phyloP scores from a whole-genome alignment of 331 rosid species.

The Quercus lobata region DNA sequence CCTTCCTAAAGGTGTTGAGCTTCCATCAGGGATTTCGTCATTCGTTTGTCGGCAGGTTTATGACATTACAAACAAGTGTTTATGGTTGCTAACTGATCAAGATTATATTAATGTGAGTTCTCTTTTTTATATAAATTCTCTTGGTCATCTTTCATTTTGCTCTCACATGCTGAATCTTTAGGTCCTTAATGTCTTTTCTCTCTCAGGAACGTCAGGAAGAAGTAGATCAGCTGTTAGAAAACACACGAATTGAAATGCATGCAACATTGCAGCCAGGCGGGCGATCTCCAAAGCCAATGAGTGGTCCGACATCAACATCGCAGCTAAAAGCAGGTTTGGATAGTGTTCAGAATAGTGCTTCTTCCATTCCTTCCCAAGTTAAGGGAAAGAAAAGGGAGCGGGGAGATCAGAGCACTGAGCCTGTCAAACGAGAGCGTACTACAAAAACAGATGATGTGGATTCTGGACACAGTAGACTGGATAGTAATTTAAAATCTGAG shows the following conservation, averaged over 20 bases:
- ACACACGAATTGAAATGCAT: slow-evolving; percentile 89
- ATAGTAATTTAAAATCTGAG: slow-evolving; percentile 61
- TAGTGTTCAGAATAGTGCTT: slow-evolving; percentile 57
- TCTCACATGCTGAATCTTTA: neutral
- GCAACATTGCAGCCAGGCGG: slow-evolving; percentile 93
- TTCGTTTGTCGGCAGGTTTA: slow-evolving; percentile 91
- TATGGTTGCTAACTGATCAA: slow-evolving; percentile 94
- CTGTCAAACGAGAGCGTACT: slow-evolving; percentile 66
- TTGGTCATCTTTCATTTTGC: neutral
- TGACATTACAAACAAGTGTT: slow-evolving; percentile 66
- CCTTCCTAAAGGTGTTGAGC: slow-evolving; percentile 84
- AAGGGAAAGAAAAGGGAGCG: slow-evolving; percentile 90
- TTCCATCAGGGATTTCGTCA: slow-evolving; percentile 89
- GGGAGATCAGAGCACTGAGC: slow-evolving; percentile 68
- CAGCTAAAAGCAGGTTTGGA: slow-evolving; percentile 82
- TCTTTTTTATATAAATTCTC: neutral
- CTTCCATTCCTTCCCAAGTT: slow-evolving; percentile 60
- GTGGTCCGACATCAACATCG: slow-evolving; percentile 68
- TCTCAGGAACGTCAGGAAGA: slow-evolving; percentile 83
- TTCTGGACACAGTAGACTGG: slow-evolving; percentile 52
- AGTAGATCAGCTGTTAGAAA: slow-evolving; percentile 67
- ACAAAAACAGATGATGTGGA: slow-evolving; percentile 72
- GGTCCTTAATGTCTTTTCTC: neutral
- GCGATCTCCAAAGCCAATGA: slow-evolving; percentile 84
- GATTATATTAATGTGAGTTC: slow-evolving; percentile 73